These are phyloP conservation scores for Fusarium lateritium DNA, from an alignment of 2,329 filamentous ascomycete genomes.

Conservation along the genomic window DNA sequence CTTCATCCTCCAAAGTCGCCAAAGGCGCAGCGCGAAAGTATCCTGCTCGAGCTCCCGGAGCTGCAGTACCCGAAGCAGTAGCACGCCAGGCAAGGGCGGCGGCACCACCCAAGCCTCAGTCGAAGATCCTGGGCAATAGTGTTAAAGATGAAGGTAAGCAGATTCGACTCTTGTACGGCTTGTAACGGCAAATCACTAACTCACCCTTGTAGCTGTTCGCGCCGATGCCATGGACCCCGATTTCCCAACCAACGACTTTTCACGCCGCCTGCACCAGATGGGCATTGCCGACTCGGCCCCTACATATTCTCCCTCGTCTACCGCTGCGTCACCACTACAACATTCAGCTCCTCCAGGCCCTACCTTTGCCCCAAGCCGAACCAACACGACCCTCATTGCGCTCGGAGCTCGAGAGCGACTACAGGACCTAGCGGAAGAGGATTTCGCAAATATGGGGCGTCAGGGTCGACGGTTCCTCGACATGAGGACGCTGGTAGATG, in stretches of 20 bases:
- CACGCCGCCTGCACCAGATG: constrained; percentile 67
- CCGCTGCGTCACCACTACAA: constrained; percentile 49
- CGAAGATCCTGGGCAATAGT: constrained; percentile 27
- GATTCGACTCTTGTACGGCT: neutral
- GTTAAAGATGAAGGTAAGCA: constrained; percentile 43
- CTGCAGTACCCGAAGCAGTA: constrained; percentile 39
- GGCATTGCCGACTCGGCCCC: constrained; percentile 69
- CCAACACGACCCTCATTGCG: constrained; percentile 64
- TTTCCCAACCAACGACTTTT: constrained; percentile 61
- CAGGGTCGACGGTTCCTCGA: constrained; percentile 63
- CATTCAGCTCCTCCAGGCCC: constrained; percentile 45
- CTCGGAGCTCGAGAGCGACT: constrained; percentile 64
- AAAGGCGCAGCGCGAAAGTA: constrained; percentile 60
- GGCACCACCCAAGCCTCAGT: constrained; percentile 16
- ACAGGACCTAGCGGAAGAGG: constrained; percentile 60
- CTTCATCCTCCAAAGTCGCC: constrained; percentile 63
- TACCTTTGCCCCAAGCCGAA: constrained; percentile 50
- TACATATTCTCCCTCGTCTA: constrained; percentile 68
- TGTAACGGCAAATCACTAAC: constrained; percentile 20
- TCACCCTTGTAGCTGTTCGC: constrained; percentile 54
- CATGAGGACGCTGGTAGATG: constrained; percentile 63
- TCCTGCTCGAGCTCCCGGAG: constrained; percentile 56
- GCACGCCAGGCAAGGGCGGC: constrained; percentile 36
- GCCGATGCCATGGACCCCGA: constrained; percentile 61
- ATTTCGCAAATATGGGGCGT: constrained; percentile 60